Evolutionary conservation across 805 yeast species (phyloP).

Genomic region (Starmerella stigmatis): DNA sequence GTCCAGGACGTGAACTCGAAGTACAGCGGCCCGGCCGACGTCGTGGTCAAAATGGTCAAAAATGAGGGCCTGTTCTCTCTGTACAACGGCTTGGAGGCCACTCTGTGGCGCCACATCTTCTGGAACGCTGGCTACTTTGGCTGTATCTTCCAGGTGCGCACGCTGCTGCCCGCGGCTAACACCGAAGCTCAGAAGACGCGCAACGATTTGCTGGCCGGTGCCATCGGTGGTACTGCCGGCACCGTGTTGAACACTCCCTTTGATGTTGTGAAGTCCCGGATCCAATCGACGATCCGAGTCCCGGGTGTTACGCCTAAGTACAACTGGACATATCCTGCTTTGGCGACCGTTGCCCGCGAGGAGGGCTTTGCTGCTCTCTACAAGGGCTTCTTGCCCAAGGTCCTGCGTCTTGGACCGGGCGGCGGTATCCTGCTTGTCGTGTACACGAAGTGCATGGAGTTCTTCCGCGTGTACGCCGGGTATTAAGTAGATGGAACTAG

Average conservation of each 20-base stretch:
- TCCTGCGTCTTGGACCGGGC: constrained; percentile 95
- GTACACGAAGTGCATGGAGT: constrained; percentile 90
- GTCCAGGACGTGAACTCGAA: constrained; percentile 79
- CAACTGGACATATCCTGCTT: constrained; percentile 82
- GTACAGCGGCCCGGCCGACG: constrained; percentile 78
- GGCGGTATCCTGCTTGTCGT: constrained; percentile 97
- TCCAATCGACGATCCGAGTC: constrained; percentile 59
- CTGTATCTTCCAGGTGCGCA: constrained; percentile 75
- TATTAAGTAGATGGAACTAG: not conserved
- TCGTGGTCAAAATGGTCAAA: constrained; percentile 57
- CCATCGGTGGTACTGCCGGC: constrained; percentile 95
- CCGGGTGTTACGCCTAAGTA: constrained; percentile 77
- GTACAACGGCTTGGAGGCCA: constrained; percentile 92
- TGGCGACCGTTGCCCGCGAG: constrained; percentile 64
- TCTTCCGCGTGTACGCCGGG: constrained; percentile 40
- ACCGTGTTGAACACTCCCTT: constrained; percentile 93
- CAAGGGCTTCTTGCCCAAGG: constrained; percentile 96
- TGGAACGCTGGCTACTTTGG: constrained; percentile 99
- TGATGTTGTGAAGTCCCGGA: constrained; percentile 90
- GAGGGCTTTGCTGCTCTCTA: constrained; percentile 89
- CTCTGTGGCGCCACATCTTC: constrained; percentile 88
- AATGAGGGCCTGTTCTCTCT: constrained; percentile 72
- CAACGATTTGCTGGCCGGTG: constrained; percentile 84
- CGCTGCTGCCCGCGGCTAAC: constrained; percentile 66
- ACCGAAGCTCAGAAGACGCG: constrained; percentile 62